Evolutionary conservation across 352 stramenopile genomes (phyloP), one percentile per base, ranked within the genome.

Genomic region (Globisporangium cederbergense): DNA sequence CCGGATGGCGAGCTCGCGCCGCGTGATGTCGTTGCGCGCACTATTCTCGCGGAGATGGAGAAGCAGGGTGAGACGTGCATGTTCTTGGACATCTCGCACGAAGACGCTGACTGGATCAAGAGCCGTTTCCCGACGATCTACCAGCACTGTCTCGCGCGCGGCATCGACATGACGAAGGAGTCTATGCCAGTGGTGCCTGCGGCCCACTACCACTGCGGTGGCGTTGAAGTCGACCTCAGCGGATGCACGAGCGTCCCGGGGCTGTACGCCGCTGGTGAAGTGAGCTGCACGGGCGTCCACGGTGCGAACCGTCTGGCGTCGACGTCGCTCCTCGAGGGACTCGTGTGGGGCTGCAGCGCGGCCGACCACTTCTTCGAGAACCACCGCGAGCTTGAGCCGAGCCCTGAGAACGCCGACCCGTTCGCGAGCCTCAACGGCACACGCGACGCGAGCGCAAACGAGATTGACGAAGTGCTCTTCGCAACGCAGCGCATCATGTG

Each of bases 181-280:
- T 64, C 78, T 0, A 86, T 98, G 64, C 93, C 95, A 6, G 82
- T 98, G 3, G 95, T 96, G 13, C 95, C 95, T 14, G 93, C 95
- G 0, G 90, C 93, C 30, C 95, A 98, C 68, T 98, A 98, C 66
- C 96, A 97, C 58, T 98, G 95, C 65, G 95, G 93, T 63, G 95
- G 95, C 18, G 79, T 98, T 0, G 72, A 88, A 18, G 96, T 96
- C 8, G 91, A 98, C 64, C 71, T 98, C 47, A 70, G 92, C 40
- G 95, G 93, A 5, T 67, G 79, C 34, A 97, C 90, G 8, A 87
- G 56, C 50, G 71, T 98, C 11, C 74, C 82, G 30, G 82, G 83
- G 11, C 69, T 98, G 32, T 98, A 97, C 58, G 91, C 91, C 9
- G 93, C 93, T 8, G 95, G 95, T 22, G 95, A 98, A 71, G 93